Evolutionary conservation across 2,329 filamentous ascomycete genomes (phyloP), one percentile per base, ranked within the genome.

Genomic region (Diplocarpon mali): DNA sequence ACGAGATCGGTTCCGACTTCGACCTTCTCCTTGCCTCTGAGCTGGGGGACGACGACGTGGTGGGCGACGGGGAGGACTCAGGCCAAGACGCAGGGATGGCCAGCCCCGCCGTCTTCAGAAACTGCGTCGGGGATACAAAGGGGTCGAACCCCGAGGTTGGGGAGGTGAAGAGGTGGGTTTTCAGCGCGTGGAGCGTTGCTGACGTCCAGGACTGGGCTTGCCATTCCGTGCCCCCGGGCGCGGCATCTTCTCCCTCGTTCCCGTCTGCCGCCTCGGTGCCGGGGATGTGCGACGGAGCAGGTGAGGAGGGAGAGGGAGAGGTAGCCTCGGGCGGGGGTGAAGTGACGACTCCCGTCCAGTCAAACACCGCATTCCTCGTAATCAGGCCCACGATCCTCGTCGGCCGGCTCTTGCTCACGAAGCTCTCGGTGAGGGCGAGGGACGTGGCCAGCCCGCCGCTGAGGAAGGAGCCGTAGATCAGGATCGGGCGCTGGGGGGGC

Each of bases 311-410:
- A 24, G 20, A 24, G 20, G 7, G 20, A 24, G 7, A 4, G 20
- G 20, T 24, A 7, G 20, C 20, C 20, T 24, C 20, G 7, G 20
- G 20, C 3, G 20, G 20, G 7, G 20, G 20, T 3, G 20, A 24
- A 24, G 20, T 24, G 7, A 24, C 65, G 47, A 79, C 75, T 58
- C 67, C 72, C 45, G 75, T 76, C 78, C 77, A 81, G 62, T 81
- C 72, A 62, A 77, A 81, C 46, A 81, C 68, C 35, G 75, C 77
- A 51, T 81, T 76, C 60, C 72, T 72, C 7, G 70, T 68, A 13
- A 76, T 62, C 28, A 78, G 59, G 7, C 76, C 76, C 9, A 72
- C 67, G 35, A 80, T 64, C 15, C 40, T 44, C 5, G 46, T 47
- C 9, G 49, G 48, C 2, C 27, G 65, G 9, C 20, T 64, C 66